These are phyloP conservation scores for Neurospora pannonica DNA, from an alignment of 495 filamentous ascomycete species.

Conservation along the genomic window DNA sequence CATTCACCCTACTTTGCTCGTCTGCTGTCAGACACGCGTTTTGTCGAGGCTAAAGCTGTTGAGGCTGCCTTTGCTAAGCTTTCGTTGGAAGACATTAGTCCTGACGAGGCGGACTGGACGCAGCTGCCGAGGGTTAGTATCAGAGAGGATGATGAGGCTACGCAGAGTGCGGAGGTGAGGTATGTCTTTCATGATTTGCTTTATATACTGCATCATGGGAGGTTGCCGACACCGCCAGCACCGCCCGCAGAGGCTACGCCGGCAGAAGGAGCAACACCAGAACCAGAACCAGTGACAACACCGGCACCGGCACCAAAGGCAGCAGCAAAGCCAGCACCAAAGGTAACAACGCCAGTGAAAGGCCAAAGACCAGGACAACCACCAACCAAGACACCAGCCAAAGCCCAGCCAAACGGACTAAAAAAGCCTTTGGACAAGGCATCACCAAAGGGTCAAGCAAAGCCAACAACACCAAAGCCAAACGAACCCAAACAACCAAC, in stretches of 20 bases:
- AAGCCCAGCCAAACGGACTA: neutral
- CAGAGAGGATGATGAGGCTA: conserved; percentile 50
- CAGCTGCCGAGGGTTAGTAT: conserved; percentile 47
- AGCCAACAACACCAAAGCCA: neutral
- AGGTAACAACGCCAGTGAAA: neutral
- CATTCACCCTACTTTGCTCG: conserved; percentile 51
- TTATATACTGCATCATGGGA: conserved; percentile 39
- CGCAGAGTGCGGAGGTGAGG: conserved; percentile 38
- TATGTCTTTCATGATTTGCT: conserved; percentile 48
- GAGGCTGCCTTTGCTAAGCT: conserved; percentile 33
- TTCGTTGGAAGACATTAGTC: conserved; percentile 27
- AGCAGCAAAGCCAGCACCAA: neutral
- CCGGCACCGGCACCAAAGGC: neutral
- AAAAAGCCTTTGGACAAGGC: neutral
- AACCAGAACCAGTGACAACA: neutral
- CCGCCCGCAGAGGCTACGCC: conserved; percentile 14
- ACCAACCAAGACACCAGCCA: neutral
- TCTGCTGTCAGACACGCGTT: conserved; percentile 41
- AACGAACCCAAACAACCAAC: neutral
- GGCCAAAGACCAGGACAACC: neutral
- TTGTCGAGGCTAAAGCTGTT: conserved; percentile 42
- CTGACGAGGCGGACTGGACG: conserved; percentile 33
- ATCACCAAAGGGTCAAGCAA: neutral
- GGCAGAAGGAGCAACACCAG: neutral
- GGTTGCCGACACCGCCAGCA: neutral